Evolutionary conservation across 768 basidiomycete species (phyloP), one percentile per base, ranked within the genome.

Genomic region (Boletales sp.): DNA sequence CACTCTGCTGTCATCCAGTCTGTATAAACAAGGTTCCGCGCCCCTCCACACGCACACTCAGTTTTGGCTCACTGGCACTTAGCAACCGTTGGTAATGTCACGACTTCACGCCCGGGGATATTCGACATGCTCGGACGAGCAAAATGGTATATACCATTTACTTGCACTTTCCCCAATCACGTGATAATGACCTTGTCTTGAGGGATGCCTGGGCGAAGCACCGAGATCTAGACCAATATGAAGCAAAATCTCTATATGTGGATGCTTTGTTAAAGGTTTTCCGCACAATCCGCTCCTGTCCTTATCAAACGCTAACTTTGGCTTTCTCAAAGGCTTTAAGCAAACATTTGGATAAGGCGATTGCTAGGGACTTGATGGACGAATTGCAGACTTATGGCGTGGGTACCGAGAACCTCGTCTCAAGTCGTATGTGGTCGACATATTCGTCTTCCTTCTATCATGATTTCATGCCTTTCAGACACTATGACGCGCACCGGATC

Each of bases 181-280:
- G 46, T 66, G 54, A 62, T 59, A 42, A 56, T 41, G 35, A 25
- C 19, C 30, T 2, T 21, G 21, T 21, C 21, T 21, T 36, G 46
- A 94, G 92, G 91, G 93, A 94, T 72, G 90, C 90, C 39, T 97
- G 94, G 94, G 86, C 87, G 41, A 95, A 94, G 65, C 91, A 94
- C 64, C 87, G 84, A 57, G 91, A 93, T 55, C 64, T 94, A 36
- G 82, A 86, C 54, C 64, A 79, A 19, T 78, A 78, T 46, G 88
- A 94, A 61, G 93, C 94, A 3, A 94, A 92, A 70, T 85, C 84
- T 79, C 67, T 86, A 15, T 97, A 97, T 70, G 91, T 95, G 3
- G 89, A 92, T 48, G 87, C 90, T 10, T 67, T 97, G 39, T 67
- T 94, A 36, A 90, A 89, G 77, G 94, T 87, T 63, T 55, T 28